phyloP scores from a whole-genome alignment of 768 basidiomycete species.

The Udeniomyces megalosporus region DNA sequence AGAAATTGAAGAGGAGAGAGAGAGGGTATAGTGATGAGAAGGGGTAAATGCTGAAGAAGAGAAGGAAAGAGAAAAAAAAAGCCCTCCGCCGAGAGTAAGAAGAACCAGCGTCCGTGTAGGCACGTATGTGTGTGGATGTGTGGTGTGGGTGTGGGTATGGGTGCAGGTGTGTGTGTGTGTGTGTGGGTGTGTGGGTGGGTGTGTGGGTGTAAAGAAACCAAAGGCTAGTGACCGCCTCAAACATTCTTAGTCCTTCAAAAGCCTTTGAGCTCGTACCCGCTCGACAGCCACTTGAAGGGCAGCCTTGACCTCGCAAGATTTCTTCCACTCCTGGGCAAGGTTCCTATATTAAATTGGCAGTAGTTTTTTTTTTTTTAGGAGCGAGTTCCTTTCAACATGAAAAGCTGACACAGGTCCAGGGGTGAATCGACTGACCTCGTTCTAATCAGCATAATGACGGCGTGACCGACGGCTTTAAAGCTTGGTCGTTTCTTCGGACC shows the following conservation, averaged over 20 bases:
- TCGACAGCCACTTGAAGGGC: constrained; percentile 3
- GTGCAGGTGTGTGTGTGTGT: no score
- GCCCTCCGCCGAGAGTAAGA: no score
- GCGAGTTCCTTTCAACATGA: no score
- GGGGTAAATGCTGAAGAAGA: no score
- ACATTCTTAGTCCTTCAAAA: neutral
- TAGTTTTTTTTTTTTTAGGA: no score
- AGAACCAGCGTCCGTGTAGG: no score
- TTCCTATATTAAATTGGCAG: neutral
- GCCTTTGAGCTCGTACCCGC: neutral
- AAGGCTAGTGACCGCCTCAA: no score
- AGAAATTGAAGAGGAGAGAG: neutral
- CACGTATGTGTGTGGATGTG: no score
- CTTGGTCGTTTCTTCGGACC: constrained; percentile 32
- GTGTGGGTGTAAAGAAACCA: neutral
- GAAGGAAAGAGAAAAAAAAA: no score
- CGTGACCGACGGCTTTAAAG: constrained; percentile 43
- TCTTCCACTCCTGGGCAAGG: neutral
- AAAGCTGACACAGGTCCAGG: neutral
- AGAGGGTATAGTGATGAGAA: no score
- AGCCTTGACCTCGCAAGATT: neutral
- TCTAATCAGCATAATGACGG: constrained; percentile 50
- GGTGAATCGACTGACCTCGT: constrained; percentile 38
- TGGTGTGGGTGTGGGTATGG: no score
- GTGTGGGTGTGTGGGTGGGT: no score